These are phyloP conservation scores for Aspergillus sp. DNA, from an alignment of 2,329 filamentous ascomycete species.

Conservation along the genomic window DNA sequence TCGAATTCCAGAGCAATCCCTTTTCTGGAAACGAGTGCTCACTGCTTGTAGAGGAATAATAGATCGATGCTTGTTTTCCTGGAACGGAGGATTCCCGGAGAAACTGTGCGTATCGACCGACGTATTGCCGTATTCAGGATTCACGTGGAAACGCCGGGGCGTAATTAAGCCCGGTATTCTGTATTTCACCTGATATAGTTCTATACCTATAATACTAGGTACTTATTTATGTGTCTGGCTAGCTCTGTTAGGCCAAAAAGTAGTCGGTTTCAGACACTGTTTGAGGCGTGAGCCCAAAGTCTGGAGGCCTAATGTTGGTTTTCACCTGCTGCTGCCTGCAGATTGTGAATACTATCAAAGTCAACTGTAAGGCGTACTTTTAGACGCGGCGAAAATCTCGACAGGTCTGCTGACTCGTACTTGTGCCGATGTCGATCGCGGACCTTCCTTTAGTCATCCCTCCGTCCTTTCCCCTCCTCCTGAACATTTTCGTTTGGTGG, in stretches of 20 bases:
- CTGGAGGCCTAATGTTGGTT: background rate
- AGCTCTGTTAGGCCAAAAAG: background rate
- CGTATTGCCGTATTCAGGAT: background rate
- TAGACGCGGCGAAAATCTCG: background rate
- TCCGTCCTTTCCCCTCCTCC: background rate
- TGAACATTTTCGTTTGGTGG: slow-evolving; percentile 18
- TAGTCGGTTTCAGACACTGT: background rate
- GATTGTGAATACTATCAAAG: too few species aligned
- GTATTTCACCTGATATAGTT: too few species aligned
- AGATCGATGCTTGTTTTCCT: background rate
- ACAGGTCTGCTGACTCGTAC: slow-evolving; percentile 5
- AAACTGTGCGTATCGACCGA: background rate
- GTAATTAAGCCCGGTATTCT: too few species aligned
- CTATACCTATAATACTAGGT: background rate
- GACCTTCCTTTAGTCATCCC: background rate
- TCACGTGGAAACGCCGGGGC: background rate
- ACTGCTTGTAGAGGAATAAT: background rate
- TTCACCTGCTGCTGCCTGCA: background rate
- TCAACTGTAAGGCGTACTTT: background rate
- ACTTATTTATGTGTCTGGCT: too few species aligned
- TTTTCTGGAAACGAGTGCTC: background rate
- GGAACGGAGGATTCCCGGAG: background rate
- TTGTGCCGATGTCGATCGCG: background rate
- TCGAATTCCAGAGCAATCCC: background rate
- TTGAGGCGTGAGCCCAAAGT: background rate